Base-by-base conservation (phyloP, 2,329 filamentous ascomycete species). In the Sclerotinia minor region DNA sequence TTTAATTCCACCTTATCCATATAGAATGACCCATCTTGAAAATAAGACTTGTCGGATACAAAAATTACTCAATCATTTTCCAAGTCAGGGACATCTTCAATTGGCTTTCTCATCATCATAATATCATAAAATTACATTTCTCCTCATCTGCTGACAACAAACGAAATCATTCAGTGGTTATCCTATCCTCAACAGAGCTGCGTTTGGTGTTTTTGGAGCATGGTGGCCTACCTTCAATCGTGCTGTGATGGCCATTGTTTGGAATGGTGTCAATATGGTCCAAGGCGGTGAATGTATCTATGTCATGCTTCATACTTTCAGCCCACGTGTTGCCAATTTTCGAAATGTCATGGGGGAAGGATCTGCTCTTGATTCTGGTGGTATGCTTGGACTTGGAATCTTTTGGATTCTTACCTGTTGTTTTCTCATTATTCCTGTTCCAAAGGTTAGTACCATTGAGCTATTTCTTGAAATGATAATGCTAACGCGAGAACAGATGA, bases 161-260 rank as follows among this genome's bases (percentile, higher is more conserved):
- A 55, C 29, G 21, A 7, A 49, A 38, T n/a, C 2, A 50, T n/a
- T 11, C 11, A 67, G 73, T 64, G 72, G 73, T 59, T 83, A 77
- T 69, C 80, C 81, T 8, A 78, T 82, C 8, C 68, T 81, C 21
- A 79, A 77, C 71, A 78, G 81, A 50, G 73, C 79, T 1, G 76
- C 79, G 0, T 83, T 82, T 70, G 81, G 81, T 7, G 72, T 81
- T 1, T 82, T 78, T 69, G 81, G 81, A 32, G 79, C 80, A 0
- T 78, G 78, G 72, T 83, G 81, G 80, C 81, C 81, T 1, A 77
- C 76, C 6, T 78, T 80, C 66, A 80, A 80, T 68, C 76, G 81
- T 24, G 81, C 79, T 8, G 78, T 80, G 64, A 67, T 67, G 64
- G 54, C 64, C 29, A 66, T 66, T 50, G 80, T 82, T 5, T 82